These are phyloP conservation scores for Colletotrichum lentis DNA, from an alignment of 2,329 filamentous ascomycete species.

Conservation along the genomic window DNA sequence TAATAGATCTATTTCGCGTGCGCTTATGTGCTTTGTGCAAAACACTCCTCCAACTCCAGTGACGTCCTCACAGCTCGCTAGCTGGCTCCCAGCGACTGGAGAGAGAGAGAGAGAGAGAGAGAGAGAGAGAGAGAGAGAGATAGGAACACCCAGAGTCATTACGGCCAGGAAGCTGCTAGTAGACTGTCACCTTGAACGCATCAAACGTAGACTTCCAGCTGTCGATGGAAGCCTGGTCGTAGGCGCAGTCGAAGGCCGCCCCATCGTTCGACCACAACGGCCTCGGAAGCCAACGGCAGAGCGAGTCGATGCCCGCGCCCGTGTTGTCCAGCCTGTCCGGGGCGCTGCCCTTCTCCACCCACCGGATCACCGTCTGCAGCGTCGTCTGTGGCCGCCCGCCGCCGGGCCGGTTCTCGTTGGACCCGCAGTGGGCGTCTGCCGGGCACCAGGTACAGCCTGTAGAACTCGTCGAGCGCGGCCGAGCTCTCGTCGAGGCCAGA, in stretches of 20 bases:
- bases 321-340: conserved; percentile 55
- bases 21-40: not conserved
- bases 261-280: conserved; percentile 48
- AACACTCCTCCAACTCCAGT: not conserved
- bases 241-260: conserved; percentile 17
- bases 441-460: conserved; percentile 51
- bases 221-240: conserved; percentile 26
- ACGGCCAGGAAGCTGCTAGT: not conserved
- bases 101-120: too few relatives aligned
- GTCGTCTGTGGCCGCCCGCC: conserved; percentile 46
- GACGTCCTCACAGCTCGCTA: not conserved
- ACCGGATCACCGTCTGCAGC: conserved; percentile 57
- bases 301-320: conserved; percentile 47
- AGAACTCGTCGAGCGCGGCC: conserved; percentile 51
- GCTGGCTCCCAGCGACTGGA: not conserved
- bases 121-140: too few relatives aligned
- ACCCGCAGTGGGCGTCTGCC: conserved; percentile 61
- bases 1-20: too few relatives aligned
- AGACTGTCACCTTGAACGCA: conserved; percentile 33
- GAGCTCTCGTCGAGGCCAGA: conserved; percentile 37
- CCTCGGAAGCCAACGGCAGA: conserved; percentile 55
- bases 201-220: conserved; percentile 34
- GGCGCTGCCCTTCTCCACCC: conserved; percentile 59
- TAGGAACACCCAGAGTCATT: too few relatives aligned
- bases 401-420: conserved; percentile 55